Percentiles rank a stretch among this genome's conserved stretches.
phyloP scores from a whole-genome alignment of 495 filamentous ascomycete genomes.

The Podospora fimiseda region DNA sequence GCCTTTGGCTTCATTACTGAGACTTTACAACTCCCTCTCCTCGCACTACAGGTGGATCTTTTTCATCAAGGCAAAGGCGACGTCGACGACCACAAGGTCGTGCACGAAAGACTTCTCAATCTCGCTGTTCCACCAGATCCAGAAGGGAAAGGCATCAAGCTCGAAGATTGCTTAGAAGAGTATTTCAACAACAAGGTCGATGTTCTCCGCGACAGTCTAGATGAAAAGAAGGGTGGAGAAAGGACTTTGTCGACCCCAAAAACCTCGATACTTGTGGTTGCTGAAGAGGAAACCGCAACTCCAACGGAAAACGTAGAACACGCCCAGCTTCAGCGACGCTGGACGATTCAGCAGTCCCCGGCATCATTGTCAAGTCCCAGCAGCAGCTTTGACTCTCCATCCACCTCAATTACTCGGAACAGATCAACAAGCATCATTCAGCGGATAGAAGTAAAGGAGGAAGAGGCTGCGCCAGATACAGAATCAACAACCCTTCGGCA shows the following conservation, averaged over 20 bases:
- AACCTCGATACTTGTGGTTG: constrained; percentile 32
- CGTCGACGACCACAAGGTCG: constrained; percentile 84
- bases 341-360: constrained; percentile 27
- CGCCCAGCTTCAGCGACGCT: constrained; percentile 21
- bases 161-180: constrained; percentile 86
- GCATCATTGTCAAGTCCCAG: constrained; percentile 12
- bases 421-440: constrained; percentile 47
- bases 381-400: constrained; percentile 12
- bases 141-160: constrained; percentile 56
- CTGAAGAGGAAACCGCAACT: constrained; percentile 25
- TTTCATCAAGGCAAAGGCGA: constrained; percentile 83
- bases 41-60: constrained; percentile 90
- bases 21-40: constrained; percentile 75
- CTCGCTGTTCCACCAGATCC: constrained; percentile 70
- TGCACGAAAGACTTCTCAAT: constrained; percentile 88
- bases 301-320: constrained; percentile 5
- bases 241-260: constrained; percentile 12
- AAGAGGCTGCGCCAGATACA: constrained; percentile 26
- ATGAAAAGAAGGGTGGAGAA: constrained; percentile 48
- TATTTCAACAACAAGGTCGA: constrained; percentile 96
- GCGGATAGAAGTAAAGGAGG: constrained; percentile 37
- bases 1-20: constrained; percentile 93
- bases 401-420: constrained; percentile 20
- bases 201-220: constrained; percentile 63
- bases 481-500: constrained; percentile 34